Base-by-base conservation (phyloP, 2,329 filamentous ascomycete genomes). In the Lachnellula cervina region DNA sequence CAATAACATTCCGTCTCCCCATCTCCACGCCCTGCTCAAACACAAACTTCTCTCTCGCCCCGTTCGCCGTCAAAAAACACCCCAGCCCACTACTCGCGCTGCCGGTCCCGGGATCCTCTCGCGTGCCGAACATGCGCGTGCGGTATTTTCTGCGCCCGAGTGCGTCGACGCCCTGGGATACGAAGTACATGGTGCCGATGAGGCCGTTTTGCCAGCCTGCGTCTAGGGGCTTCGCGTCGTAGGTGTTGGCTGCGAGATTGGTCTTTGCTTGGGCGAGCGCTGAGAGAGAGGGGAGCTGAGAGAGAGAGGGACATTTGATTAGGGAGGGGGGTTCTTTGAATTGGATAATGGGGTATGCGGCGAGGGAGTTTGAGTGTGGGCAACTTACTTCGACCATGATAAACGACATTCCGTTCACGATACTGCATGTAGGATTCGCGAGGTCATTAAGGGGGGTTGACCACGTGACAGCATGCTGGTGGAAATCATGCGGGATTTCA, bases 381-480 rank as follows among this genome's bases (percentile, higher is more conserved):
- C 2, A 32, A 42, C 42, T 6, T 44, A 44, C 42, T 6, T 44
- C 19, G 14, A 88, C 74, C 34, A 89, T 78, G n/a, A 83, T 71
- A 69, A 90, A 91, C 0, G 81, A 82, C 84, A 92, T 87, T 48
- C 88, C 89, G 45, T 82, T 82, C 37, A 90, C 87, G 46, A 91
- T 81, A 60, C 80, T 84, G 54, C 84, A 77, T 17, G 82, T 65
- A 1, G 62, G 58, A 34, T 14, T 80, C 77, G 8, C 78, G 75
- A 14, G 50, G 28, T 11, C 62, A 57, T 34, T 73, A 61, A 69
- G 77, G 74, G 4, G 70, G 70, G 37, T 54, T 1, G 5, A 32
- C 7, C 34, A 57, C 3, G 50, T 58, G 1, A 51, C 35, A 4
- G 6, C 16, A 70, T 91, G 88, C 54, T 84, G 65, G 63, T 82